A percentile compares a stretch with the other conserved stretches of the same genome.
Evolutionary conservation across 2,329 filamentous ascomycete genomes (phyloP).

Genomic region (Helotiales sp.): DNA sequence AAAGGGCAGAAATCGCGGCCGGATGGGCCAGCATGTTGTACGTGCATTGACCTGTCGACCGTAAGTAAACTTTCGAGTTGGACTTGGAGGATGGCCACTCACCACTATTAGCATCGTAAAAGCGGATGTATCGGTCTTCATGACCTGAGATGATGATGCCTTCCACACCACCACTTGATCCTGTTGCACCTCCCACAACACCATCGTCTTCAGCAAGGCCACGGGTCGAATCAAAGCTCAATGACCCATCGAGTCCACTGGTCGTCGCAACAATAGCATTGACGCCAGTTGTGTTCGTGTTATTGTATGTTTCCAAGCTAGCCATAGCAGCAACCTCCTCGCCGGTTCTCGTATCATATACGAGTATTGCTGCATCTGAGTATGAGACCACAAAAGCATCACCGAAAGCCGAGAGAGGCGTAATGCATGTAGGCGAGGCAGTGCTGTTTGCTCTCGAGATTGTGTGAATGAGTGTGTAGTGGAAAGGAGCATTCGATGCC

Average conservation of each 20-base stretch:
- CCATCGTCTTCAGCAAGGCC: slow-evolving; percentile 72
- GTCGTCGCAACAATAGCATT: slow-evolving; percentile 91
- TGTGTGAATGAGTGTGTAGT: slow-evolving; percentile 84
- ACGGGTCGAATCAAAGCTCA: slow-evolving; percentile 61
- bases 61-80: background rate
- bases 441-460: slow-evolving; percentile 70
- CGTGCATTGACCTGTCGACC: slow-evolving; percentile 84
- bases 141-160: slow-evolving; percentile 95
- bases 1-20: slow-evolving; percentile 86
- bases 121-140: slow-evolving; percentile 92
- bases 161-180: slow-evolving; percentile 76
- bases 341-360: slow-evolving; percentile 89
- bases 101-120: slow-evolving; percentile 99
- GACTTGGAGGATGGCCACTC: slow-evolving; percentile 44
- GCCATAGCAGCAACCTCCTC: slow-evolving; percentile 89
- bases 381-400: slow-evolving; percentile 93
- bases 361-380: slow-evolving; percentile 82
- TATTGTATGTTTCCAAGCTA: slow-evolving; percentile 90
- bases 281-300: slow-evolving; percentile 77
- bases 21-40: slow-evolving; percentile 99
- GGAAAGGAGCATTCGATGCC: slow-evolving; percentile 82
- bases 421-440: slow-evolving; percentile 86
- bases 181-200: slow-evolving; percentile 76
- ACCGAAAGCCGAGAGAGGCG: slow-evolving; percentile 78
- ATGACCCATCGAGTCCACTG: slow-evolving; percentile 69